These are phyloP conservation scores for Metschnikowia koreensis DNA, from an alignment of 805 yeast genomes.

Conservation along the genomic window DNA sequence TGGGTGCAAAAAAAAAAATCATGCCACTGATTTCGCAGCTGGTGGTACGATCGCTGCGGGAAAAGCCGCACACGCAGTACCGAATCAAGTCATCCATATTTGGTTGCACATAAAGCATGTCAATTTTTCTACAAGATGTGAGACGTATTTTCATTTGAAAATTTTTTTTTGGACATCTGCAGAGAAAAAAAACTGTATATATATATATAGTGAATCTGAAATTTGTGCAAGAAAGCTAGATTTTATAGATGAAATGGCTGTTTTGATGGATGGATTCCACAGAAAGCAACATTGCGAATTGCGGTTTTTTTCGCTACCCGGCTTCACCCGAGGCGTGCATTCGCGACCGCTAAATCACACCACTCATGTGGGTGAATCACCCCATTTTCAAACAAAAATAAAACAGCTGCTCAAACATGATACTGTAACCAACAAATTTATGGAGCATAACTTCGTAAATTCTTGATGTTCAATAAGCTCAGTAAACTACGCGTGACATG, in stretches of 20 bases:
- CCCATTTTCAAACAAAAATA: neutral
- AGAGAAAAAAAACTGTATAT: too few species aligned
- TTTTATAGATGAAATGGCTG: too few species aligned
- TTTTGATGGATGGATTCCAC: neutral
- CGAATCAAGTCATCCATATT: neutral
- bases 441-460: too few species aligned
- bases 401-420: too few species aligned
- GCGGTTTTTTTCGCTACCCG: neutral
- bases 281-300: neutral
- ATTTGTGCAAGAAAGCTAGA: too few species aligned
- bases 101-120: neutral
- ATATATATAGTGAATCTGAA: too few species aligned
- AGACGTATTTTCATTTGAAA: too few species aligned
- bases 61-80: neutral
- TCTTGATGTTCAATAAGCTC: too few species aligned
- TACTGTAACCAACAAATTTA: too few species aligned
- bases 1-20: conserved; percentile 4
- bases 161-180: too few species aligned
- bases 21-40: neutral
- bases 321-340: neutral
- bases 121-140: neutral
- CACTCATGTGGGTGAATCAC: neutral
- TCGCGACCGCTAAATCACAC: neutral
- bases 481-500: too few species aligned
- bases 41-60: conserved; percentile 6